Evolutionary conservation across 2,329 filamentous ascomycete genomes (phyloP).

Genomic region (Cladophialophora immunda): DNA sequence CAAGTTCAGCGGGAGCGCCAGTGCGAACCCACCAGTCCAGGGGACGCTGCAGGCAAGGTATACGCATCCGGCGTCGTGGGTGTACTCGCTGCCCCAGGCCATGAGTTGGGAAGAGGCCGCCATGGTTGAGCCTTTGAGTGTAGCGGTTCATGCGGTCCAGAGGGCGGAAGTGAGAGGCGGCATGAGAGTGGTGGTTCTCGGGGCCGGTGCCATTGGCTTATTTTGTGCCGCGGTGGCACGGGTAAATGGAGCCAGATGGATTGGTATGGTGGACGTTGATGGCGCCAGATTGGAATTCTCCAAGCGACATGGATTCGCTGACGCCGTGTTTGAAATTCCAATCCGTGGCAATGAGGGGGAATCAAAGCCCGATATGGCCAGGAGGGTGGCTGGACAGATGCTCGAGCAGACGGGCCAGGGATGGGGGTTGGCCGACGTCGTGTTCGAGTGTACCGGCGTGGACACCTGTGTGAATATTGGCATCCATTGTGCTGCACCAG

Average conservation of each 20-base stretch:
- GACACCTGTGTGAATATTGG: slow-evolving; percentile 55
- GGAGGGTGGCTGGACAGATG: slow-evolving; percentile 46
- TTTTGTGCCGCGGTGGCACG: slow-evolving; percentile 66
- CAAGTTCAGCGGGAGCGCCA: slow-evolving; percentile 67
- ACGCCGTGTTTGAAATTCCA: slow-evolving; percentile 64
- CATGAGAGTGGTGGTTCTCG: slow-evolving; percentile 64
- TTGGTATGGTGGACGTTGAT: slow-evolving; percentile 70
- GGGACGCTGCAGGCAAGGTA: slow-evolving; percentile 70
- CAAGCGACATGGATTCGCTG: slow-evolving; percentile 65
- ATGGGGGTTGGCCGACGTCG: slow-evolving; percentile 51
- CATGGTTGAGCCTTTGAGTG: slow-evolving; percentile 55
- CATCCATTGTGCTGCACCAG: slow-evolving; percentile 55
- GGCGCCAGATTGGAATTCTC: slow-evolving; percentile 64
- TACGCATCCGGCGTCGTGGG: slow-evolving; percentile 68
- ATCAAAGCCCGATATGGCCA: slow-evolving; percentile 63
- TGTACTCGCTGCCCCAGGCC: slow-evolving; percentile 63
- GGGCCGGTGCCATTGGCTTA: slow-evolving; percentile 68
- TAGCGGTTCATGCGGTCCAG: slow-evolving; percentile 54
- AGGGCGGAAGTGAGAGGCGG: slow-evolving; percentile 62
- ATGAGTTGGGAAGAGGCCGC: slow-evolving; percentile 64
- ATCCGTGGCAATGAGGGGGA: slow-evolving; percentile 53
- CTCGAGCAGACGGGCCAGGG: slow-evolving; percentile 44
- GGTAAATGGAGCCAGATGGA: slow-evolving; percentile 60
- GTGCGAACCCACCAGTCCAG: slow-evolving; percentile 67
- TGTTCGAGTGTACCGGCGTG: slow-evolving; percentile 57